Evolutionary conservation across 2,329 filamentous ascomycete genomes (phyloP).

Genomic region (Fusarium bactridioides): DNA sequence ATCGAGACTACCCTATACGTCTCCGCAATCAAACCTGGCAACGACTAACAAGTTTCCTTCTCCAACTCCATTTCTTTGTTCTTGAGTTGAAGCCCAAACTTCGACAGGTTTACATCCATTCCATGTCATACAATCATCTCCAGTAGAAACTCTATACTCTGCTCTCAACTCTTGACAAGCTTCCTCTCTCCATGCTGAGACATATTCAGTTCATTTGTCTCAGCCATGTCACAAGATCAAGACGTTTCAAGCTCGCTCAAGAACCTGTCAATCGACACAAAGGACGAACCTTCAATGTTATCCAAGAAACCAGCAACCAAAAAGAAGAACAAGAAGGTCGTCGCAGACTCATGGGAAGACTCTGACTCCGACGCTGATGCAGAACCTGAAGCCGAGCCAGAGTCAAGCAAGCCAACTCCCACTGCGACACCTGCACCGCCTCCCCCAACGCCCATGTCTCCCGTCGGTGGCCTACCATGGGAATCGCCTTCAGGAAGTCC

Average conservation of each 20-base stretch:
- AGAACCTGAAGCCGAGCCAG: constrained; percentile 46
- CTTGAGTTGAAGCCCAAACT: neutral
- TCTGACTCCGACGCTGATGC: constrained; percentile 60
- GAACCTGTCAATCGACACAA: constrained; percentile 43
- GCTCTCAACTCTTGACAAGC: neutral
- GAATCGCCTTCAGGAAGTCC: constrained; percentile 18
- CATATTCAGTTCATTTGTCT: neutral
- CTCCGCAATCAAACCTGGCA: constrained; percentile 27
- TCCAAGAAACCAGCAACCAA: constrained; percentile 38
- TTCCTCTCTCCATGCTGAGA: neutral
- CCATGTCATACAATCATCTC: neutral
- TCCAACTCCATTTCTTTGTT: constrained; percentile 3
- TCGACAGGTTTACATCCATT: neutral
- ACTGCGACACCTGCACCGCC: constrained; percentile 56
- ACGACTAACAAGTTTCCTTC: neutral
- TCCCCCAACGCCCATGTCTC: constrained; percentile 72
- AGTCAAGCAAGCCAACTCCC: constrained; percentile 49
- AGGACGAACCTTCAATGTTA: constrained; percentile 22
- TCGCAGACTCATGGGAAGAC: constrained; percentile 62
- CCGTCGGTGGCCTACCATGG: constrained; percentile 44
- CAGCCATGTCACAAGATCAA: constrained; percentile 36
- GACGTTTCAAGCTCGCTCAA: constrained; percentile 44
- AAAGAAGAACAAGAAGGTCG: constrained; percentile 41
- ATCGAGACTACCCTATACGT: constrained; percentile 13
- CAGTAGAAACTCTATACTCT: neutral